Conservation (phyloP, 192 early-diverging fungal genomes). For the Ramicandelaber brevisporus region DNA sequence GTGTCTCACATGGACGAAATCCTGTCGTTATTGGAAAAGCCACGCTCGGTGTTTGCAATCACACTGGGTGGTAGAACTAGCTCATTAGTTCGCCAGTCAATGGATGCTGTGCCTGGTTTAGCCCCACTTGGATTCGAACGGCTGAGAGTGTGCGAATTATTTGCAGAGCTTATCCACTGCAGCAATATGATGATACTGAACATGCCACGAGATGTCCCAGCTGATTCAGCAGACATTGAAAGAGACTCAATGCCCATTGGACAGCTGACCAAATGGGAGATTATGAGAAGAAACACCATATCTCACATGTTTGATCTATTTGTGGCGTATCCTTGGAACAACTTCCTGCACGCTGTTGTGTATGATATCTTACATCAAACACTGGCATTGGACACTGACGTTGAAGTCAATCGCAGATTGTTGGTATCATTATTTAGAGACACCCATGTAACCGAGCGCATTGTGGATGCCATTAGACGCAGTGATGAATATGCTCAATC, state of each 20-base stretch:
- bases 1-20: too few species aligned
- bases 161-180: slow-evolving; percentile 91
- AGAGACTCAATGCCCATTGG: slow-evolving; percentile 29
- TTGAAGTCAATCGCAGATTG: slow-evolving; percentile 29
- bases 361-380: slow-evolving; percentile 98
- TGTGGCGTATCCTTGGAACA: slow-evolving; percentile 90
- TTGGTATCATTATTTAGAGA: slow-evolving; percentile 54
- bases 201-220: too few species aligned
- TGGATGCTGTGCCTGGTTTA: too few species aligned
- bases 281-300: slow-evolving; percentile 38
- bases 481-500: slow-evolving; percentile 61
- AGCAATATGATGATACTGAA: slow-evolving; percentile 64
- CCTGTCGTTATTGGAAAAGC: too few species aligned
- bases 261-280: slow-evolving; percentile 42
- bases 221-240: too few species aligned
- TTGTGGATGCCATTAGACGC: slow-evolving; percentile 54
- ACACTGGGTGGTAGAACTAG: too few species aligned
- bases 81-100: too few species aligned
- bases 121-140: slow-evolving; percentile 79
- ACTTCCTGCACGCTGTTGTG: slow-evolving; percentile 94
- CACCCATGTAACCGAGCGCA: slow-evolving; percentile 58
- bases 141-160: slow-evolving; percentile 87
- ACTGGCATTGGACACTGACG: slow-evolving; percentile 67
- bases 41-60: too few species aligned
- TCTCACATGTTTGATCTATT: slow-evolving; percentile 56